Base-by-base conservation (phyloP, 1,284 basidiomycete species). In the Puccinia sorghi region DNA sequence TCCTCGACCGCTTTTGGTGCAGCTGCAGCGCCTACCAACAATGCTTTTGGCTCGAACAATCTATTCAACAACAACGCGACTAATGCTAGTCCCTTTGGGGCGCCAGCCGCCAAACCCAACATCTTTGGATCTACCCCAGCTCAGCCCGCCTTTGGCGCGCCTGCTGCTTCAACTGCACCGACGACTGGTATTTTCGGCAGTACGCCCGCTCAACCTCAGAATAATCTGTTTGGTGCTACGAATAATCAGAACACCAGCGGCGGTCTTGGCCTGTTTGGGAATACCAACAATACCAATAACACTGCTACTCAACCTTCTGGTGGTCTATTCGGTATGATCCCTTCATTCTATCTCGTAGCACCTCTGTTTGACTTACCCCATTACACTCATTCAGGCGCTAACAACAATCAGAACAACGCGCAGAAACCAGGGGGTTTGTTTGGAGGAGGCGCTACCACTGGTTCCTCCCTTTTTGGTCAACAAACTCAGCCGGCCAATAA, bases 361-460 rank as follows among this genome's bases (percentile, higher is more conserved):
- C 1, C n/a, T 11, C 37, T 22, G 20, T 39, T 61, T 41, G 71
- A 41, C 25, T 72, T 22, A 72, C 25, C 17, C 43, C 37, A n/a
- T 59, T 17, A 25, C 15, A 22, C 22, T 56, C 22, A 57, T 46
- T 7, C 41, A 72, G 67, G 67, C 50, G 22, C 67, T 37, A 72
- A 79, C 57, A 79, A 52, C 61, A 79, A 71, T 59, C 76, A 79
- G 48, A 79, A 79, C 41, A 72, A 57, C n/a, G 43, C 66, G 12
- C 56, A 43, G n/a, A 79, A 79, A 71, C 76, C 76, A 27, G 76
- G 69, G 12, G 69, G 69, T 61, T 69, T 79, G 43, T 79, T 79
- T 56, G 76, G 76, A 25, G 66, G 66, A 11, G 57, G n/a, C 52
- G 27, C 39, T 13, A 56, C 69, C 11, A 78, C 66, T 22, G 66